phyloP scores from a whole-genome alignment of 2,329 filamentous ascomycete species.

The Cephalotrichum gorgonifer region DNA sequence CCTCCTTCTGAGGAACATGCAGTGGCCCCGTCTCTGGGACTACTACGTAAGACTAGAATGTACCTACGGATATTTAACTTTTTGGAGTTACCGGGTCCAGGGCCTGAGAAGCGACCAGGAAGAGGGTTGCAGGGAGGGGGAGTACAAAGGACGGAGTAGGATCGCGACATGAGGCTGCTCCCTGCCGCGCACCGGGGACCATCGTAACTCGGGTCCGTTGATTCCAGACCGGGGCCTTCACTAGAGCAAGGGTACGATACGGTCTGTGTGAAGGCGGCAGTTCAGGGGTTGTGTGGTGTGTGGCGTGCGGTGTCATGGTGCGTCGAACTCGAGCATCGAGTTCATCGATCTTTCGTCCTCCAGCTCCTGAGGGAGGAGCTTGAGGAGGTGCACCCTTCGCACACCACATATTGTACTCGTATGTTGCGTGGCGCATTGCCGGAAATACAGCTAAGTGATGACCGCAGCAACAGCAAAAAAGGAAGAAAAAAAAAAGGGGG shows the following conservation, averaged over 20 bases:
- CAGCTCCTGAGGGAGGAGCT: too few relatives aligned
- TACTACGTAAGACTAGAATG: background rate
- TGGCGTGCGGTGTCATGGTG: too few relatives aligned
- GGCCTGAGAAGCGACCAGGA: background rate
- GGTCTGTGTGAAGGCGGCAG: background rate
- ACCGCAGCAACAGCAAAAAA: background rate
- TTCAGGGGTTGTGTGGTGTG: background rate
- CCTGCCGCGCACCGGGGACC: background rate
- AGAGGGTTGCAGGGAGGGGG: background rate
- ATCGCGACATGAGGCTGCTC: constrained; percentile 2
- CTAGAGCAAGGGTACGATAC: background rate
- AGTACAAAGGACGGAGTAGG: background rate
- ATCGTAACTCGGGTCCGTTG: background rate
- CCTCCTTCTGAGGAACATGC: too few relatives aligned
- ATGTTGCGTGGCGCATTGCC: background rate
- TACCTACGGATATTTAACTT: background rate
- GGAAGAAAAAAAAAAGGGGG: too few relatives aligned
- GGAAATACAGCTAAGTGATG: background rate
- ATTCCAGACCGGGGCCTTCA: background rate
- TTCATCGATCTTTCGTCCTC: background rate
- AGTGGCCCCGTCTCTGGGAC: background rate
- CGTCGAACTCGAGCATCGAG: background rate
- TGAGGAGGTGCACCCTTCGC: too few relatives aligned
- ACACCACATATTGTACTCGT: too few relatives aligned
- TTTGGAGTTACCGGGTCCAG: background rate